Percentiles rank a stretch among this genome's conserved stretches.
phyloP scores from a whole-genome alignment of 805 yeast species.

The Brettanomyces sp. region DNA sequence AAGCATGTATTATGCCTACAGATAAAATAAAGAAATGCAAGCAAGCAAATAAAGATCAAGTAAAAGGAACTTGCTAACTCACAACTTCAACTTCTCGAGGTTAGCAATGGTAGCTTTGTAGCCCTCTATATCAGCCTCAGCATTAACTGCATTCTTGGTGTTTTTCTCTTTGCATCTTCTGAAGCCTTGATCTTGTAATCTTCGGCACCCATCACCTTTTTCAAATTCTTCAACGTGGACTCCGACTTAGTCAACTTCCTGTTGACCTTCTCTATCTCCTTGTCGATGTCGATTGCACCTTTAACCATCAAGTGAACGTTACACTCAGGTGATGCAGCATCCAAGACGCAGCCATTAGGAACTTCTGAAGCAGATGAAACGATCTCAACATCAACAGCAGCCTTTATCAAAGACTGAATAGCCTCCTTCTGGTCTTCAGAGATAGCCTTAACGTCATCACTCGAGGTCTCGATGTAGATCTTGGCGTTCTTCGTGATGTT shows the following conservation, averaged over 20 bases:
- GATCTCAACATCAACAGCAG: slow-evolving; percentile 67
- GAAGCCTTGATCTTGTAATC: slow-evolving; percentile 86
- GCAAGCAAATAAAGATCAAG: too few relatives aligned
- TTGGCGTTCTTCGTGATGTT: slow-evolving; percentile 81
- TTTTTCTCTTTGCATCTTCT: slow-evolving; percentile 75
- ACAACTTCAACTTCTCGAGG: slow-evolving; percentile 69
- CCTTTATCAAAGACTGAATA: slow-evolving; percentile 87
- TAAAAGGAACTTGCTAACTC: slow-evolving; percentile 1
- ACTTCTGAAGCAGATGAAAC: slow-evolving; percentile 45
- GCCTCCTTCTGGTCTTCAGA: slow-evolving; percentile 69
- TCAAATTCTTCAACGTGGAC: slow-evolving; percentile 50
- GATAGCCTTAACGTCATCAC: slow-evolving; percentile 37
- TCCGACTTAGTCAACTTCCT: slow-evolving; percentile 63
- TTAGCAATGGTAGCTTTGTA: slow-evolving; percentile 77
- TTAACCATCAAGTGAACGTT: slow-evolving; percentile 86
- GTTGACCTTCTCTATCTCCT: slow-evolving; percentile 75
- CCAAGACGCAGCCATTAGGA: slow-evolving; percentile 87
- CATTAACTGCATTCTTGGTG: slow-evolving; percentile 53
- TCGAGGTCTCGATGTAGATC: slow-evolving; percentile 67
- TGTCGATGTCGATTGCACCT: slow-evolving; percentile 89
- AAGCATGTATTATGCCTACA: too few relatives aligned
- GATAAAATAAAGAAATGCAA: too few relatives aligned
- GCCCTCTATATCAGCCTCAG: slow-evolving; percentile 82
- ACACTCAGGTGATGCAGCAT: slow-evolving; percentile 70
- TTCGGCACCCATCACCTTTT: slow-evolving; percentile 57